Evolutionary conservation across 768 basidiomycete genomes (phyloP), one percentile per base, ranked within the genome.

Genomic region (Xerocomellus amylosporus): DNA sequence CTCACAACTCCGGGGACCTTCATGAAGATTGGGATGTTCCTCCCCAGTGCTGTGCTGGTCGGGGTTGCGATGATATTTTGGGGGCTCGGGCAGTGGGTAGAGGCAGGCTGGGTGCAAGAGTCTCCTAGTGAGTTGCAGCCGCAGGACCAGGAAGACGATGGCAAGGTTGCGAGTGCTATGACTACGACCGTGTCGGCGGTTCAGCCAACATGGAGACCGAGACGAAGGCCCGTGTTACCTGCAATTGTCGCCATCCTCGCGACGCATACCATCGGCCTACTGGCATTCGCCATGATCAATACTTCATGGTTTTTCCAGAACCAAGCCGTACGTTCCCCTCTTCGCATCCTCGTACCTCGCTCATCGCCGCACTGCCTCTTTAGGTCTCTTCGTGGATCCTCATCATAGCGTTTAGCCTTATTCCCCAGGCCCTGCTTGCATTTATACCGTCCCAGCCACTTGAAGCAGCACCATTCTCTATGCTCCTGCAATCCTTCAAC

Each of bases 11-110:
- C 84, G 1, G 75, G 72, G 6, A 79, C 77, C 2, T 97, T 96
- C 73, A 80, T 93, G 61, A 90, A 95, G 67, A 93, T 98, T 28
- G 95, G 94, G 3, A 83, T 77, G 62, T 99, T 92, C 71, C 79
- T 99, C 8, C 95, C 96, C 0, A 91, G 90, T 51, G 90, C 84
- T 1, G 79, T 98, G 36, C 68, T 98, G 4, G 79, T 97, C 51
- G 90, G 91, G 36, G 80, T 90, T 13, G 88, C 86, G 1, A 81
- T 97, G 78, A 89, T 96, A 71, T 83, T 97, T 60, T 80, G 82
- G 38, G 97, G 96, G 0, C 75, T 99, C 44, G 74, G 76, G 37
- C 75, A 74, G 37, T 94, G 89, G 94, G 80, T 82, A 9, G 77
- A 79, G 37, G 82, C 82, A 31, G 86, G 81, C 1, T 89, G 86